These are phyloP conservation scores for Microsporum audouinii DNA, from an alignment of 2,329 filamentous ascomycete genomes.

Conservation along the genomic window DNA sequence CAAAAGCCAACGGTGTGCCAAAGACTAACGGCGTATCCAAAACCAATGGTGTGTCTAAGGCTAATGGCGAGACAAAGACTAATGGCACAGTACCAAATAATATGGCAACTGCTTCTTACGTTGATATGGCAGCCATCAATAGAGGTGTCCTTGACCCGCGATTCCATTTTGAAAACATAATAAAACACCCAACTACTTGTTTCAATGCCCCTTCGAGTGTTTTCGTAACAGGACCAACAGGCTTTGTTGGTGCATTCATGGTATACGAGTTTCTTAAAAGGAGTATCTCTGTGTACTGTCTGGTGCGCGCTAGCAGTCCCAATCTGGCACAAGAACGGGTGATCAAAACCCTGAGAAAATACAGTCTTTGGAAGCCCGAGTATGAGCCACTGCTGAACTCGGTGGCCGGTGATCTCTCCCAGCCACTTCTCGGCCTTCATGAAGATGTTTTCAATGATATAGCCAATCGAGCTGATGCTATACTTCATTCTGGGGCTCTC, in stretches of 20 bases:
- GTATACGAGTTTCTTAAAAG: background rate
- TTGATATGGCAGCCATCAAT: background rate
- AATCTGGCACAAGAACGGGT: background rate
- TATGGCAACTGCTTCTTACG: background rate
- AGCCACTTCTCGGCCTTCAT: background rate
- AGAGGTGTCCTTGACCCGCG: background rate
- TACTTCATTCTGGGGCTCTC: slow-evolving; percentile 2
- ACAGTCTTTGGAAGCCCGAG: background rate
- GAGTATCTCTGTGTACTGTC: background rate
- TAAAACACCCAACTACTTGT: background rate
- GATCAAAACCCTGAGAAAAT: background rate
- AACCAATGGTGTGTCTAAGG: background rate
- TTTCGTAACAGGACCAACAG: slow-evolving; percentile 1
- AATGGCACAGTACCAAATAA: background rate
- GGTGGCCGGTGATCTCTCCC: background rate
- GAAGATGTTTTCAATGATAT: background rate
- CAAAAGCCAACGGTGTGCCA: background rate
- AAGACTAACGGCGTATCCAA: background rate
- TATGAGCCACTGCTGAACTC: background rate
- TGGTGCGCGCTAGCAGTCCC: background rate
- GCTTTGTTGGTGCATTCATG: slow-evolving; percentile 4
- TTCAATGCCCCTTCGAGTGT: background rate
- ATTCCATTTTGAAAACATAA: background rate
- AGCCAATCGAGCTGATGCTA: background rate
- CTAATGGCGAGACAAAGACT: background rate